phyloP scores from a whole-genome alignment of 768 basidiomycete genomes.

The Lactarius trivialis region DNA sequence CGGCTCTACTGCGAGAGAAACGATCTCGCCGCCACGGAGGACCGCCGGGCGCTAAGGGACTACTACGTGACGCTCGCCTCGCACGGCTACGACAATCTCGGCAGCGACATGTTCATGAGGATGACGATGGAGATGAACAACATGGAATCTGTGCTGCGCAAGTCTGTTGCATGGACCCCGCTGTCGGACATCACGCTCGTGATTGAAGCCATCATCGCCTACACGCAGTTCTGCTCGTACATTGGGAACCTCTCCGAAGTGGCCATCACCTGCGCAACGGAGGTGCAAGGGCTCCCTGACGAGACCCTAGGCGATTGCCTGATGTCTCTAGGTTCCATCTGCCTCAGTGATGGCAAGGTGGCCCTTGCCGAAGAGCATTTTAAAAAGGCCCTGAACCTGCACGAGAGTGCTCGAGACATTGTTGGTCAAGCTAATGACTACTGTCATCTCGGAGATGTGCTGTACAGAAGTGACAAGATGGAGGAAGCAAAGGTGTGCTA shows the following conservation, averaged over 20 bases:
- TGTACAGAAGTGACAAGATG: slow-evolving; percentile 7
- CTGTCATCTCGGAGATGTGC: slow-evolving; percentile 14
- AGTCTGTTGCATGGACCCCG: slow-evolving; percentile 9
- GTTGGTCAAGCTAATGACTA: slow-evolving; percentile 17
- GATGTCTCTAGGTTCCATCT: slow-evolving; percentile 5
- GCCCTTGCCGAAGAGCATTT: not conserved
- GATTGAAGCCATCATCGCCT: slow-evolving; percentile 13
- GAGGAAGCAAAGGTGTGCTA: slow-evolving; percentile 6
- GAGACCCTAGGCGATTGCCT: slow-evolving; percentile 9
- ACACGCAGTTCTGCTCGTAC: slow-evolving; percentile 13
- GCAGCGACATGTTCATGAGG: slow-evolving; percentile 2
- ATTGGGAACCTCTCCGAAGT: slow-evolving; percentile 15
- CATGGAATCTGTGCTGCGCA: slow-evolving; percentile 9
- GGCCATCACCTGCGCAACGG: not conserved
- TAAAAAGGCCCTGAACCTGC: not conserved
- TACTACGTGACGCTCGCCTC: slow-evolving; percentile 14
- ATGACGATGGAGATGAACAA: slow-evolving; percentile 18
- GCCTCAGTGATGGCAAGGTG: slow-evolving; percentile 1
- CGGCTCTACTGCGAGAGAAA: slow-evolving; percentile 13
- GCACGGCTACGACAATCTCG: slow-evolving; percentile 13
- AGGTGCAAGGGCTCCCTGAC: not conserved
- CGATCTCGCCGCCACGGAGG: not conserved
- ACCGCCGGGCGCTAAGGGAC: slow-evolving; percentile 7
- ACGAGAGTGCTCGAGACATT: slow-evolving; percentile 8
- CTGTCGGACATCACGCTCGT: slow-evolving; percentile 4